These are phyloP conservation scores for Penicillium sp. DNA, from an alignment of 2,329 filamentous ascomycete species.

Conservation along the genomic window DNA sequence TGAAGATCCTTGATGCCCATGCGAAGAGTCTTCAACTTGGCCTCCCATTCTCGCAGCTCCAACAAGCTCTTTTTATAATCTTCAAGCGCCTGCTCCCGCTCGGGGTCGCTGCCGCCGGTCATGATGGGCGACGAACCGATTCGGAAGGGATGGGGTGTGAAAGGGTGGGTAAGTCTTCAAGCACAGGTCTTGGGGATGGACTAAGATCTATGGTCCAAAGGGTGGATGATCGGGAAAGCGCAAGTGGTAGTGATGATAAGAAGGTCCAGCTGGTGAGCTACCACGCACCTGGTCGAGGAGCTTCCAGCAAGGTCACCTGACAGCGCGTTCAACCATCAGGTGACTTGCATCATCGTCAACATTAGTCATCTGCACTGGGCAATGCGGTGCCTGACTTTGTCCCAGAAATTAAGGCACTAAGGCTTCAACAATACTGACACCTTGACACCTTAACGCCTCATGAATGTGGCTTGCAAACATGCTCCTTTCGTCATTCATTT, in stretches of 20 bases:
- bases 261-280: slow-evolving; percentile 35
- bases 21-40: slow-evolving; percentile 91
- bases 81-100: slow-evolving; percentile 70
- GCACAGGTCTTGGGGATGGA: slow-evolving; percentile 2
- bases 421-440: neutral
- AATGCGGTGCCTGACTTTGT: neutral
- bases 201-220: slow-evolving; percentile 2
- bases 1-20: slow-evolving; percentile 95
- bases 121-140: slow-evolving; percentile 33
- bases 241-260: slow-evolving; percentile 23
- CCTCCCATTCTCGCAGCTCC: slow-evolving; percentile 97
- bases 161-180: slow-evolving; percentile 4
- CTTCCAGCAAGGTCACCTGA: slow-evolving; percentile 28
- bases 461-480: neutral
- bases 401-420: slow-evolving; percentile 21
- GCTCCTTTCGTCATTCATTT: slow-evolving; percentile 26
- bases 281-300: slow-evolving; percentile 30
- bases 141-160: slow-evolving; percentile 9
- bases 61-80: slow-evolving; percentile 81
- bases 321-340: slow-evolving; percentile 16
- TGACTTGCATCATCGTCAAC: slow-evolving; percentile 21
- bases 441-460: neutral
- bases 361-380: neutral
- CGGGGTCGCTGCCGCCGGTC: slow-evolving; percentile 53
- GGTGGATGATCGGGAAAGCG: slow-evolving; percentile 22